Base-by-base conservation (phyloP, 1,284 basidiomycete genomes). In the Coniferiporia sulphurascens region DNA sequence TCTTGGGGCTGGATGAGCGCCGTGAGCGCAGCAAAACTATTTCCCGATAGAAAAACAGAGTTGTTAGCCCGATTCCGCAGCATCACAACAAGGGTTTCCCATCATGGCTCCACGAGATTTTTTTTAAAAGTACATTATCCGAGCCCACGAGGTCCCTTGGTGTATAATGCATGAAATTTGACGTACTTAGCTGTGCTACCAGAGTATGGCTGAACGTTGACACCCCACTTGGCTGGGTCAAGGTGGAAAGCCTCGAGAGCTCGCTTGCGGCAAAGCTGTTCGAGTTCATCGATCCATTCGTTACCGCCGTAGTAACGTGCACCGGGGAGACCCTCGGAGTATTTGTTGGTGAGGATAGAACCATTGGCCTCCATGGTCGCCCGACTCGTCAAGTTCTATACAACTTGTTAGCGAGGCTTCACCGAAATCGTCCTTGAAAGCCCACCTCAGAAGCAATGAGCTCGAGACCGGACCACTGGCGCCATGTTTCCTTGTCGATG, bases 121-220 rank as follows among this genome's bases (percentile, higher is more conserved):
- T 27, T 5, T 27, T 27, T 27, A 27, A 5, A 27, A 27, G 27
- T 41, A 41, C 38, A 41, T 41, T 27, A 27, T 27, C 27, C 27
- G 38, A 12, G 38, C 38, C 9, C 38, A 15, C 15, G 15, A 41
- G 15, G 15, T 41, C 38, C 38, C 15, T 8, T 46, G 44, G 2
- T n/a, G 19, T 17, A 8, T 19, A 58, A 60, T 49, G 27, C 27
- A 55, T 55, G 4, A 32, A 35, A 56, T 19, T 13, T 48, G 32
- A 64, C 65, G 58, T 52, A 85, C 89, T 73, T 73, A 87, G 58
- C 58, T 19, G 58, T 86, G 65, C 89, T 85, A 67, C 93, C 95
- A 69, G 95, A 98, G 80, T 99, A 99, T 17, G 97, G 97, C 78
- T 99, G 97, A 64, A 99, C 97, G 73, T 99, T 99, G 75, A 99